Conservation (phyloP, 2,329 filamentous ascomycete species). For the Ceratocystis harringtonii region DNA sequence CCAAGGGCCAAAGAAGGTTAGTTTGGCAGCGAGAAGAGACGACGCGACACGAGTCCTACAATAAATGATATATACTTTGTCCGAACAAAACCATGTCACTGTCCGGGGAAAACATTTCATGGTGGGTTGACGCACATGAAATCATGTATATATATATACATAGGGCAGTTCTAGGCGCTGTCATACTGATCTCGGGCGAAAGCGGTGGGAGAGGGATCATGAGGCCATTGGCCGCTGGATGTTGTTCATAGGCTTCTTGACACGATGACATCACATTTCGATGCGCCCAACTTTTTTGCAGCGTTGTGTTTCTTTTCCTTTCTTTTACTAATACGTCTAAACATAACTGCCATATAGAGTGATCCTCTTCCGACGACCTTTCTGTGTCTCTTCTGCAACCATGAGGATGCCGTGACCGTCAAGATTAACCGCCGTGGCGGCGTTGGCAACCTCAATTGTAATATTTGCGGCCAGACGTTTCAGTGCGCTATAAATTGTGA, state of each 20-base stretch:
- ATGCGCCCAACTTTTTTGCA: not conserved
- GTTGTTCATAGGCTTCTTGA: not conserved
- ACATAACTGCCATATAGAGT: constrained; percentile 31
- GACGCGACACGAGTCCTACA: not conserved
- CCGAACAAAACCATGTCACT: not conserved
- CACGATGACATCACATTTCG: not conserved
- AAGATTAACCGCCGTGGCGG: constrained; percentile 90
- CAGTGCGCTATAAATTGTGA: constrained; percentile 86
- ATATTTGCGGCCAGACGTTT: constrained; percentile 84
- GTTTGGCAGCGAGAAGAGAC: constrained; percentile 14
- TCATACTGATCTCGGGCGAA: not conserved
- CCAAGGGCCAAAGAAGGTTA: constrained; percentile 66
- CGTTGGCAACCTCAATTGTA: constrained; percentile 73
- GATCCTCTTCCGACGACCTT: constrained; percentile 71
- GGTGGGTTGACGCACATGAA: not conserved
- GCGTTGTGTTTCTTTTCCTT: not conserved
- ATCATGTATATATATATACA: too few species aligned
- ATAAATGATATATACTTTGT: not conserved
- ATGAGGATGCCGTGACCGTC: constrained; percentile 81
- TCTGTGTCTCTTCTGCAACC: constrained; percentile 95
- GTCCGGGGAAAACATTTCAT: not conserved
- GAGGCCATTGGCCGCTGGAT: not conserved
- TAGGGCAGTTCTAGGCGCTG: not conserved
- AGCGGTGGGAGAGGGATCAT: not conserved
- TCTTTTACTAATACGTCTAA: constrained; percentile 5